phyloP scores from a whole-genome alignment of 208 protist species.

The Leishmania tropica region DNA sequence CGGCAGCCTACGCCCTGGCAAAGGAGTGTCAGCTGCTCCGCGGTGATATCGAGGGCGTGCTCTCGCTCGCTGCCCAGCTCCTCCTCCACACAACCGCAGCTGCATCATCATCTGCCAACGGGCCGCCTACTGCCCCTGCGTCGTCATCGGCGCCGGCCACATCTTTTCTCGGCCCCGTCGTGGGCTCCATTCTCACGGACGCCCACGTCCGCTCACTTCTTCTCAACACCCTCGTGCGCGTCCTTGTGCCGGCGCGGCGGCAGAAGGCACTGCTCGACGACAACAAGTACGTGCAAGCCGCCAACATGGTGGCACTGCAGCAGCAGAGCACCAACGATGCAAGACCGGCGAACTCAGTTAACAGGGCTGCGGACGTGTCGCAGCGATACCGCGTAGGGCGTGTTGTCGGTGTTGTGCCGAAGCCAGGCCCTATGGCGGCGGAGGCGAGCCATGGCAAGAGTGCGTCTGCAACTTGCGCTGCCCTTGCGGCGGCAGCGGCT shows the following conservation, averaged over 20 bases:
- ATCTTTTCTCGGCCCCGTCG: conserved; percentile 3
- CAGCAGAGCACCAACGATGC: background rate
- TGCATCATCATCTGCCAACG: background rate
- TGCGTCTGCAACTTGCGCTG: background rate
- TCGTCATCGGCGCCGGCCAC: conserved; percentile 15
- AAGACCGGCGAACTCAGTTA: background rate
- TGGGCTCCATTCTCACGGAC: conserved; percentile 43
- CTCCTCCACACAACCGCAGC: conserved; percentile 2
- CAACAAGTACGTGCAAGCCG: conserved; percentile 55
- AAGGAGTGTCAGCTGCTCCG: conserved; percentile 62
- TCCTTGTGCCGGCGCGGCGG: conserved; percentile 52
- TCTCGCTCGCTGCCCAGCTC: conserved; percentile 41
- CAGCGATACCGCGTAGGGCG: conserved; percentile 61
- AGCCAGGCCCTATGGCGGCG: conserved; percentile 22
- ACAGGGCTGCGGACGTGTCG: background rate
- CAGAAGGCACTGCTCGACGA: conserved; percentile 44
- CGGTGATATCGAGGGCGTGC: conserved; percentile 59
- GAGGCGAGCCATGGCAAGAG: background rate
- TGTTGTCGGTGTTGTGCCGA: conserved; percentile 57
- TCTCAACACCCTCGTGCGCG: conserved; percentile 55
- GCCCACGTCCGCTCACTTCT: conserved; percentile 50
- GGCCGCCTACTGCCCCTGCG: background rate
- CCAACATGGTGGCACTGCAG: conserved; percentile 8
- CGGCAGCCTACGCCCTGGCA: conserved; percentile 50
- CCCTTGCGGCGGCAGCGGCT: conserved; percentile 6